Percentiles rank a stretch among this genome's conserved stretches.
Conservation (phyloP, 805 yeast genomes). For the Vanderwaltozyma yarrowii region DNA sequence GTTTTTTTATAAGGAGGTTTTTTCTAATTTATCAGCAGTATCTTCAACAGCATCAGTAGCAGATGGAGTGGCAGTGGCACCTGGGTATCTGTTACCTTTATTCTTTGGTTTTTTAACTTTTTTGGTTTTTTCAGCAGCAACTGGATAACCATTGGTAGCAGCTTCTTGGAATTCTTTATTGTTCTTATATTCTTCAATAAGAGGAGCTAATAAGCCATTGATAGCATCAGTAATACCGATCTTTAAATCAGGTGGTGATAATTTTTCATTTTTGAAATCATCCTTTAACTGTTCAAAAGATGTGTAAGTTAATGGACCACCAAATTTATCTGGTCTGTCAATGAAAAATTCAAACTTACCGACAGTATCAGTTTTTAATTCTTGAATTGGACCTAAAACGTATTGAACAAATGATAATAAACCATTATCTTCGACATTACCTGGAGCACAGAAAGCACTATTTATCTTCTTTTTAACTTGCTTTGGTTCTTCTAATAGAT, state of each 20-base stretch:
- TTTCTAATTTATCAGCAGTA: constrained; percentile 21
- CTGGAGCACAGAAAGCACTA: constrained; percentile 93
- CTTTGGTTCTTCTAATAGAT: constrained; percentile 81
- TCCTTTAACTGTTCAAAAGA: constrained; percentile 58
- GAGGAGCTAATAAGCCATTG: constrained; percentile 71
- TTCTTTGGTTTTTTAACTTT: constrained; percentile 72
- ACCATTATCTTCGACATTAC: constrained; percentile 85
- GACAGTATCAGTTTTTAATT: constrained; percentile 48
- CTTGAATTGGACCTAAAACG: constrained; percentile 80
- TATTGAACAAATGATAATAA: constrained; percentile 74
- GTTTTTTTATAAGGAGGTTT: constrained; percentile 7
- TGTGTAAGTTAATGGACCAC: constrained; percentile 75
- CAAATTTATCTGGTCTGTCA: constrained; percentile 92
- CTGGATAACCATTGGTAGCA: constrained; percentile 76
- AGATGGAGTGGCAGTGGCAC: constrained; percentile 33
- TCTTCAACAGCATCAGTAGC: constrained; percentile 18
- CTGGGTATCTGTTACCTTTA: constrained; percentile 88
- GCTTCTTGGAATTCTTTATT: constrained; percentile 68
- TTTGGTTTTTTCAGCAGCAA: constrained; percentile 49
- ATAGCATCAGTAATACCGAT: constrained; percentile 83
- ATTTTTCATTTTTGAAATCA: constrained; percentile 62
- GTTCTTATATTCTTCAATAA: constrained; percentile 55
- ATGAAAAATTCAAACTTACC: constrained; percentile 57
- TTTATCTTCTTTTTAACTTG: constrained; percentile 80
- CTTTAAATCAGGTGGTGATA: constrained; percentile 91